Evolutionary conservation across 805 yeast species (phyloP).

Genomic region (Sugiyamaella floridensis): DNA sequence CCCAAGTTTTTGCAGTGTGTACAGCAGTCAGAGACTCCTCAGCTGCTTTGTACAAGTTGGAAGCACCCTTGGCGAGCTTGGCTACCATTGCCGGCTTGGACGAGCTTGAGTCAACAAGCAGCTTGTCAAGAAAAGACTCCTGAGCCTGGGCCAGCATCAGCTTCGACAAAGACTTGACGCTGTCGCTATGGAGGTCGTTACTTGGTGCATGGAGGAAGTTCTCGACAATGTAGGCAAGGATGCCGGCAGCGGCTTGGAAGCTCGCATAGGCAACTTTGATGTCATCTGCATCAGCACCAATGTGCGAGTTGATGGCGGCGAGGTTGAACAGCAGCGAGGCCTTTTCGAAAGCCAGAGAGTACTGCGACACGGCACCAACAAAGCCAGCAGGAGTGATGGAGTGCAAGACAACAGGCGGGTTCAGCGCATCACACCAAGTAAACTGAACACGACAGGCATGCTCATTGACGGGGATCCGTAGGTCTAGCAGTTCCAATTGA

Average conservation of each 20-base stretch:
- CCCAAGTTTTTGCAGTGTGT: slow-evolving; percentile 34
- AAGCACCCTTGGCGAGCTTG: slow-evolving; percentile 61
- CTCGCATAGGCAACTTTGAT: slow-evolving; percentile 53
- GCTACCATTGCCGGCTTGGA: slow-evolving; percentile 66
- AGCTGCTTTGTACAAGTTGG: slow-evolving; percentile 49
- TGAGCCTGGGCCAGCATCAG: slow-evolving; percentile 84
- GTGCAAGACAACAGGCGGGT: slow-evolving; percentile 30
- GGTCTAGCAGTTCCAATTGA: slow-evolving; percentile 70
- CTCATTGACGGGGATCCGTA: slow-evolving; percentile 64
- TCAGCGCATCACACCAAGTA: slow-evolving; percentile 64
- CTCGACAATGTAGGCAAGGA: slow-evolving; percentile 62
- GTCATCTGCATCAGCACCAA: slow-evolving; percentile 35
- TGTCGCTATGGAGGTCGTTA: slow-evolving; percentile 62
- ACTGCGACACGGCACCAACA: slow-evolving; percentile 44
- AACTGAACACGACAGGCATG: slow-evolving; percentile 54
- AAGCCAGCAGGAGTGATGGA: slow-evolving; percentile 27
- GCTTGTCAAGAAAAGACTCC: slow-evolving; percentile 66
- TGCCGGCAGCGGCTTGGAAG: slow-evolving; percentile 73
- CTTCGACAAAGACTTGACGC: slow-evolving; percentile 54
- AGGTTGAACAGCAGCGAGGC: slow-evolving; percentile 77
- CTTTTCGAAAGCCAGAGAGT: slow-evolving; percentile 81
- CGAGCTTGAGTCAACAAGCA: slow-evolving; percentile 35
- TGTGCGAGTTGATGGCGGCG: slow-evolving; percentile 53
- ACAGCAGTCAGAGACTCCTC: slow-evolving; percentile 34
- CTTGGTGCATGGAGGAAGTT: slow-evolving; percentile 88